Evolutionary conservation across 140 eudicot species (phyloP).

Genomic region (Oenanthe javanica): DNA sequence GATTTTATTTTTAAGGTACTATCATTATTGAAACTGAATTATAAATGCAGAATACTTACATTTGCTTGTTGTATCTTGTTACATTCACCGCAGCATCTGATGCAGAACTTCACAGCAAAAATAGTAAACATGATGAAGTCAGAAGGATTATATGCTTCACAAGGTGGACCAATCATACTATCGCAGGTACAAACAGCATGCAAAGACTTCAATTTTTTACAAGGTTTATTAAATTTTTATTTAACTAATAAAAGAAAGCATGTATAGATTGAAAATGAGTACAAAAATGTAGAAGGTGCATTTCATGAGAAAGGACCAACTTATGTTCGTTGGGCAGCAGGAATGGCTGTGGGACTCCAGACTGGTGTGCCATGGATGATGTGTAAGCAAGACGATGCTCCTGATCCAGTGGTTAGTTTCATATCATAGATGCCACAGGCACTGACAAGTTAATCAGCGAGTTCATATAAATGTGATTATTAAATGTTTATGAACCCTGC

Average conservation of each 20-base stretch:
- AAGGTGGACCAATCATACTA: conserved; percentile 92
- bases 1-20: not conserved
- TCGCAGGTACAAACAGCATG: conserved; percentile 53
- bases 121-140: conserved; percentile 80
- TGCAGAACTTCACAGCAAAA: conserved; percentile 72
- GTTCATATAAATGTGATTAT: not conserved
- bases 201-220: not conserved
- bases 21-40: not conserved
- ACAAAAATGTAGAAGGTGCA: conserved; percentile 57
- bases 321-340: conserved; percentile 82
- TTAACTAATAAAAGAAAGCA: not conserved
- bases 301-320: conserved; percentile 42
- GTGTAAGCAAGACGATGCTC: conserved; percentile 99
- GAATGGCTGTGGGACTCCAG: conserved; percentile 72
- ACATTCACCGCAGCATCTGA: conserved; percentile 36
- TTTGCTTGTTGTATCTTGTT: not conserved
- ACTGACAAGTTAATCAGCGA: too few species aligned
- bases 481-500: not conserved
- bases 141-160: conserved; percentile 75
- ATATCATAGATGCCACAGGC: too few species aligned
- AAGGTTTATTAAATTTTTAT: not conserved
- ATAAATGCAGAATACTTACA: not conserved
- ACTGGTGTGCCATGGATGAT: conserved; percentile 95
- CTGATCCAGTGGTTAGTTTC: conserved; percentile 78
- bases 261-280: conserved; percentile 82